phyloP scores from a whole-genome alignment of 2,329 filamentous ascomycete species.

The Aspergillus brasiliensis region DNA sequence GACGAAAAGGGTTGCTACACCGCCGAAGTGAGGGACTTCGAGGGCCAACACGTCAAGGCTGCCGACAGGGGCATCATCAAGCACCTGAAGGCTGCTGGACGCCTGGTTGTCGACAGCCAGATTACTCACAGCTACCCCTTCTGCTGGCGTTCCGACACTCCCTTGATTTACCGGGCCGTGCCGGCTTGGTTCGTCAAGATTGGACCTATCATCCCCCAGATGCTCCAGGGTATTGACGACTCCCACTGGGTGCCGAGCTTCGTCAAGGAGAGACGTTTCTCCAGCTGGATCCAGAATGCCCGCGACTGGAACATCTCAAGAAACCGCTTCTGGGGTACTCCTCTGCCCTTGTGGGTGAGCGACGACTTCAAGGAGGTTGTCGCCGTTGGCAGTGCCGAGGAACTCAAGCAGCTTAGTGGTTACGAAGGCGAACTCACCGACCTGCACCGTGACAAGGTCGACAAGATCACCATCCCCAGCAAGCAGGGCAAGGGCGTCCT shows the following conservation, averaged over 20 bases:
- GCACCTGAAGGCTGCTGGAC: slow-evolving; percentile 73
- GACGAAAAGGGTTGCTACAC: slow-evolving; percentile 82
- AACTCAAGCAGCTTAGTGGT: slow-evolving; percentile 84
- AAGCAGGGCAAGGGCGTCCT: slow-evolving; percentile 83
- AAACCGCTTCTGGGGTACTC: slow-evolving; percentile 94
- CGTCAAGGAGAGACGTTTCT: slow-evolving; percentile 89
- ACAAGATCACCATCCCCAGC: slow-evolving; percentile 91
- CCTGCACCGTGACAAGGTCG: slow-evolving; percentile 89
- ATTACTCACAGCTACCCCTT: slow-evolving; percentile 90
- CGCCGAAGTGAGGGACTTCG: slow-evolving; percentile 74
- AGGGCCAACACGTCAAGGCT: slow-evolving; percentile 83
- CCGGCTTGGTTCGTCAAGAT: slow-evolving; percentile 96
- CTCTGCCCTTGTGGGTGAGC: slow-evolving; percentile 87
- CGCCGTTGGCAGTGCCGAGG: slow-evolving; percentile 80
- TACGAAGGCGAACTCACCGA: slow-evolving; percentile 80
- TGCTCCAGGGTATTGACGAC: slow-evolving; percentile 85
- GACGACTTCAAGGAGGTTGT: slow-evolving; percentile 85
- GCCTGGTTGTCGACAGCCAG: slow-evolving; percentile 81
- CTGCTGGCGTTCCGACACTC: slow-evolving; percentile 93
- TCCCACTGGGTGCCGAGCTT: slow-evolving; percentile 91
- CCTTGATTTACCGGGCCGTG: slow-evolving; percentile 87
- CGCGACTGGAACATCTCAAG: slow-evolving; percentile 94
- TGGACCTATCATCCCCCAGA: slow-evolving; percentile 76
- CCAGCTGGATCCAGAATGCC: slow-evolving; percentile 87
- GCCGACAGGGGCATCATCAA: slow-evolving; percentile 95